phyloP scores from a whole-genome alignment of 768 basidiomycete species.

The Clitopilus hobsonii region DNA sequence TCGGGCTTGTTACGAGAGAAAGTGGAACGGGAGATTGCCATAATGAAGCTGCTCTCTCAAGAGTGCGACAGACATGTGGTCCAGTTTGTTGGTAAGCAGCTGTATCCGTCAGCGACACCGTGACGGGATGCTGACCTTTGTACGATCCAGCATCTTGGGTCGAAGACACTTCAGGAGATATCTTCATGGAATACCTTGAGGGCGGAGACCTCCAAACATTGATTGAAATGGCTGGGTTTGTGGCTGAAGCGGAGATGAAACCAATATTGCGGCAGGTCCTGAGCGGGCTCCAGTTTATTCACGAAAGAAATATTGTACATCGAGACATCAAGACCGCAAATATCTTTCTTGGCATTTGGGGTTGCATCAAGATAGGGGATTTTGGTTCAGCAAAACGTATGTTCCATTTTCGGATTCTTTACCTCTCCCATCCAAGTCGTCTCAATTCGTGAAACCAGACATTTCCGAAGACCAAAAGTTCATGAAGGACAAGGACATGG shows the following conservation, averaged over 20 bases:
- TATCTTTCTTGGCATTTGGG: slow-evolving; percentile 96
- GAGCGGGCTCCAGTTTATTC: slow-evolving; percentile 83
- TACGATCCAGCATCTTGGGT: slow-evolving; percentile 90
- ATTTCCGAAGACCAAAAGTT: no score
- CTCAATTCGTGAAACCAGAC: not conserved
- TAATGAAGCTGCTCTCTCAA: no score
- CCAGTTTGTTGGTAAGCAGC: no score
- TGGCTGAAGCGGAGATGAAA: slow-evolving; percentile 86
- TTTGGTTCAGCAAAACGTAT: slow-evolving; percentile 98
- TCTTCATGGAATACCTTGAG: slow-evolving; percentile 96
- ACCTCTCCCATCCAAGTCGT: no score
- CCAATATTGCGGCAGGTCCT: slow-evolving; percentile 93
- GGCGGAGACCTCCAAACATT: slow-evolving; percentile 91
- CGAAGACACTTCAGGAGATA: slow-evolving; percentile 89
- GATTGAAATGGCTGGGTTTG: slow-evolving; percentile 86
- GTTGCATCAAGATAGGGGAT: slow-evolving; percentile 95
- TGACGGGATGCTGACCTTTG: no score
- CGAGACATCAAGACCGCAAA: slow-evolving; percentile 99
- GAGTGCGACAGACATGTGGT: no score
- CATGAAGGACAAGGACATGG: not conserved
- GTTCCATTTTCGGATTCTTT: slow-evolving; percentile 90
- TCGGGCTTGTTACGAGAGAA: no score
- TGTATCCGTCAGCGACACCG: no score
- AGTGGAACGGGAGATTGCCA: no score
- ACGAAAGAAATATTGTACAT: slow-evolving; percentile 92